A percentile compares a stretch with the other conserved stretches of the same genome.
Evolutionary conservation across 2,329 filamentous ascomycete species (phyloP).

Genomic region (Colletotrichum plurivorum): DNA sequence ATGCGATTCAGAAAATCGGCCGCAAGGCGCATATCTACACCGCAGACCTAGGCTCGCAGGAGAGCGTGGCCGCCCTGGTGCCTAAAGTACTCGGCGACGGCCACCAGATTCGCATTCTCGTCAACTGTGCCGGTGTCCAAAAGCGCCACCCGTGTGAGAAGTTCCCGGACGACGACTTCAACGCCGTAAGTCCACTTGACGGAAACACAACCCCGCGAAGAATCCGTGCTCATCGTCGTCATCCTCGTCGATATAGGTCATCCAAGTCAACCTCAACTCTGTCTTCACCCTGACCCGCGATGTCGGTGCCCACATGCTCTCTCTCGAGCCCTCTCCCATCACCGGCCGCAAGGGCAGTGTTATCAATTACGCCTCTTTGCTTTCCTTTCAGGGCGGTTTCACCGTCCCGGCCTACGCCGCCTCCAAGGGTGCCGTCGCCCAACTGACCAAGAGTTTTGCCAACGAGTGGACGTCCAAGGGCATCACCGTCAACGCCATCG

Average conservation of each 20-base stretch:
- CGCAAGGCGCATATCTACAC: constrained; percentile 78
- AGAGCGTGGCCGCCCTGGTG: constrained; percentile 72
- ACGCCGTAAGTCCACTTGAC: constrained; percentile 62
- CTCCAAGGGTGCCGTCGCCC: constrained; percentile 86
- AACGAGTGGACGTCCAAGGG: constrained; percentile 90
- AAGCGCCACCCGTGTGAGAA: constrained; percentile 80
- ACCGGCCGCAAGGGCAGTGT: constrained; percentile 76
- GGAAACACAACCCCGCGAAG: background rate
- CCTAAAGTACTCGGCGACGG: constrained; percentile 73
- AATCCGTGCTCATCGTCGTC: background rate
- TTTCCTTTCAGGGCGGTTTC: constrained; percentile 88
- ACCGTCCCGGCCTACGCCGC: constrained; percentile 92
- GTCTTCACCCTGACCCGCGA: constrained; percentile 86
- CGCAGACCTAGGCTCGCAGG: constrained; percentile 75
- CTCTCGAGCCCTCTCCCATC: constrained; percentile 60
- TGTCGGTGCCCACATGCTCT: constrained; percentile 83
- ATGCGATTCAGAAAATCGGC: constrained; percentile 74
- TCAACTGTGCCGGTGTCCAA: constrained; percentile 92
- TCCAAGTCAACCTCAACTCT: constrained; percentile 88
- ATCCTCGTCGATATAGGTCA: constrained; percentile 62
- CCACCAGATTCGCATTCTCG: constrained; percentile 79
- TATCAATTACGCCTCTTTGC: constrained; percentile 87
- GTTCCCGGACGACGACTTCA: constrained; percentile 85
- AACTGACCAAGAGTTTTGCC: constrained; percentile 86
- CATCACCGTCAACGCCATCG: constrained; percentile 89